Evolutionary conservation across 768 basidiomycete species (phyloP), one percentile per base, ranked within the genome.

Genomic region (Strobilomyces echinocephalus): DNA sequence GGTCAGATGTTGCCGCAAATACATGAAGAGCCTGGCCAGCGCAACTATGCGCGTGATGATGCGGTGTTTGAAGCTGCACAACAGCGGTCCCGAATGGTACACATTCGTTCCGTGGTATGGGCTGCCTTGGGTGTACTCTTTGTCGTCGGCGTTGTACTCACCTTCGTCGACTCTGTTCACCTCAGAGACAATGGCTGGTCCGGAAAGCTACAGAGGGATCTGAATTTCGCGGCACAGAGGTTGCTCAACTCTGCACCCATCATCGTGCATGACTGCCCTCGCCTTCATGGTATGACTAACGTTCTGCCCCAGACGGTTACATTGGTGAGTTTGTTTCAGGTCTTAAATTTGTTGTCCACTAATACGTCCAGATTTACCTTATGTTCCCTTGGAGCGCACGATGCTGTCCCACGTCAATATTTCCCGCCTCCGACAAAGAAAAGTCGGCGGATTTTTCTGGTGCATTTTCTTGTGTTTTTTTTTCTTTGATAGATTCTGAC

Each of bases 401-500:
- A 75, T 82, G 68, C 78, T 79, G 18, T 81, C 76, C 9, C 91
- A 97, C 61, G 88, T 97, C 21, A 93, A 97, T 69, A 91, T 97
- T 49, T 91, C 94, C 0, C 79, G 94, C 30, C 71, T 95, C 34
- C 74, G 81, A 50, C 64, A 83, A 65, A 95, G 95, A 2, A 81
- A 79, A 60, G 85, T 93, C n/a, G 95, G 92, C 20, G 93, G 90
- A 3, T 93, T 95, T 75, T 97, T 97, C 75, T 97, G 94, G 94
- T 88, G 63, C 48, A 76, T 36, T 5, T 24, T 50, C 14, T 30
- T 42, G 1, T 20, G 10, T n/a, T n/a, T 30, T 39, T 50, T 8
- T 8, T n/a, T 5, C 31, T 33, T 8, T 24, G 24, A 49, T 16
- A 9, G 21, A 33, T 12, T 41, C 14, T 9, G 24, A 31, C 44